phyloP scores from a whole-genome alignment of 768 basidiomycete species.

The Lepiota venenata region DNA sequence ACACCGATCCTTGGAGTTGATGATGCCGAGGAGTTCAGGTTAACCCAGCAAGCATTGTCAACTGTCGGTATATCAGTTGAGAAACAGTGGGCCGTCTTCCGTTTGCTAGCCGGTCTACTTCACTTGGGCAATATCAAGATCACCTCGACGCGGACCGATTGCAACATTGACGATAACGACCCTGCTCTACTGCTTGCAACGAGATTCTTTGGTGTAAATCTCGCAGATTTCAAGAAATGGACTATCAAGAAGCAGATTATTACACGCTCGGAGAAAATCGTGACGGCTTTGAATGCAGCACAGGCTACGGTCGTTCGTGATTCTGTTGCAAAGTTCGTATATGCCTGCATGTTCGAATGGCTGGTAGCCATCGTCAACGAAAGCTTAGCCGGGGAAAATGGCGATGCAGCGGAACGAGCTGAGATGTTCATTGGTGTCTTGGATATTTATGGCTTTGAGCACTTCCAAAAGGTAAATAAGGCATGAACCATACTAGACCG shows the following conservation, averaged over 20 bases:
- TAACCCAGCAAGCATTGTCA: slow-evolving; percentile 91
- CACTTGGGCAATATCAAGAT: slow-evolving; percentile 99
- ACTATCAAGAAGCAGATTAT: slow-evolving; percentile 96
- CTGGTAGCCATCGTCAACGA: slow-evolving; percentile 97
- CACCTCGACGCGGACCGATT: slow-evolving; percentile 75
- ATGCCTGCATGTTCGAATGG: slow-evolving; percentile 99
- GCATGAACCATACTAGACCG: background rate
- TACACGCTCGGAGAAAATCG: slow-evolving; percentile 94
- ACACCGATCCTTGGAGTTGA: slow-evolving; percentile 91
- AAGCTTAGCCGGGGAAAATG: slow-evolving; percentile 92
- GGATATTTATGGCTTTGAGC: slow-evolving; percentile 97
- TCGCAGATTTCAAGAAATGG: slow-evolving; percentile 98
- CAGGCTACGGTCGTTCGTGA: slow-evolving; percentile 95
- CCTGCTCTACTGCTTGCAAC: slow-evolving; percentile 77
- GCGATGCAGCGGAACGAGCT: slow-evolving; percentile 83
- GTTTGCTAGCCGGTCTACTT: slow-evolving; percentile 85
- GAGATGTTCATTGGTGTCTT: slow-evolving; percentile 99
- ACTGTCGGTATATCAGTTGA: slow-evolving; percentile 98
- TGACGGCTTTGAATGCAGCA: slow-evolving; percentile 77
- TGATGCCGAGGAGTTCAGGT: slow-evolving; percentile 92
- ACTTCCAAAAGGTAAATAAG: slow-evolving; percentile 83
- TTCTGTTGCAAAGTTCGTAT: slow-evolving; percentile 97
- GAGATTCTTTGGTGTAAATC: slow-evolving; percentile 84
- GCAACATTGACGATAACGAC: slow-evolving; percentile 81
- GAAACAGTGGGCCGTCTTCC: slow-evolving; percentile 98